Percentiles rank a stretch among this genome's conserved stretches.
Evolutionary conservation across 2,329 filamentous ascomycete genomes (phyloP).

Genomic region (Simplicillium sp.): DNA sequence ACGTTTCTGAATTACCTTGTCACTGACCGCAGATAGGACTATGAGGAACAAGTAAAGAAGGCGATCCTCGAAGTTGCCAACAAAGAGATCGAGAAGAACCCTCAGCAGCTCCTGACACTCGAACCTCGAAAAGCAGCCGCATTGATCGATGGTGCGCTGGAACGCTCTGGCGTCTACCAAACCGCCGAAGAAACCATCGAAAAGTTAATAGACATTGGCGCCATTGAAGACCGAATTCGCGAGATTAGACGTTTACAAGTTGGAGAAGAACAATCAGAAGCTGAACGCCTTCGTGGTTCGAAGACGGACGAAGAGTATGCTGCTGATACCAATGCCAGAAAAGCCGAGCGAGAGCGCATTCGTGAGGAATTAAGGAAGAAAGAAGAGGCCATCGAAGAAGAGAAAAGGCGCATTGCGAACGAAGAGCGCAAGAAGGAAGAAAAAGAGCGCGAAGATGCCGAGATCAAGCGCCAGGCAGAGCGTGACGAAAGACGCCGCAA

Average conservation of each 20-base stretch:
- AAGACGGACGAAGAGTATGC: conserved; percentile 70
- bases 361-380: conserved; percentile 50
- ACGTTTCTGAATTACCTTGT: not conserved
- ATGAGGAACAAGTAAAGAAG: conserved; percentile 56
- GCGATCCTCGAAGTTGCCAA: conserved; percentile 62
- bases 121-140: conserved; percentile 66
- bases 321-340: conserved; percentile 51
- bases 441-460: conserved; percentile 37
- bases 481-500: conserved; percentile 38
- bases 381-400: conserved; percentile 51
- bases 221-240: conserved; percentile 62
- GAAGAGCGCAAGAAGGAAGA: conserved; percentile 45
- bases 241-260: conserved; percentile 59
- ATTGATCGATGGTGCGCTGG: conserved; percentile 68
- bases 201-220: conserved; percentile 55
- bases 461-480: conserved; percentile 39
- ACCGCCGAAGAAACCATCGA: conserved; percentile 60
- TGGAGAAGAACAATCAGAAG: conserved; percentile 57
- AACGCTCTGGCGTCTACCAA: conserved; percentile 67
- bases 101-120: conserved; percentile 59
- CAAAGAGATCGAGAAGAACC: conserved; percentile 66
- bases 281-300: conserved; percentile 54
- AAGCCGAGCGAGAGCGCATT: conserved; percentile 50
- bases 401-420: conserved; percentile 47
- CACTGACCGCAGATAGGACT: conserved; percentile 39